These are phyloP conservation scores for Chlorophyllum brunneum DNA, from an alignment of 768 basidiomycete genomes.

Conservation along the genomic window DNA sequence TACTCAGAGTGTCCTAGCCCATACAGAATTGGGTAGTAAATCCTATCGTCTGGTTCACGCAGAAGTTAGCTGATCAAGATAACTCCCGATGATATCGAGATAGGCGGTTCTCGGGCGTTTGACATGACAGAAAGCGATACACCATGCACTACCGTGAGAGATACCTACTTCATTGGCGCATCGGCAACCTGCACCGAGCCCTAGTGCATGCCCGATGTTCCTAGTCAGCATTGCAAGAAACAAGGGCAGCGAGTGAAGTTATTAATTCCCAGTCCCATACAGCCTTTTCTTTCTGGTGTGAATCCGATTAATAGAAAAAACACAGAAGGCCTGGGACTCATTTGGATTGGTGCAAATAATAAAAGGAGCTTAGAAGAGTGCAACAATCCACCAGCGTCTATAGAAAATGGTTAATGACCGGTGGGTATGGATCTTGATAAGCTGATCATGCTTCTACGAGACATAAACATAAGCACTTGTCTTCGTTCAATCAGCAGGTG, in stretches of 20 bases:
- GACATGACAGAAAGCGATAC: slow-evolving; percentile 10
- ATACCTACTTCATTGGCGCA: neutral
- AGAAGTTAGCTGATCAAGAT: neutral
- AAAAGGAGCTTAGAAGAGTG: no score
- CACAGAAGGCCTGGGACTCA: no score
- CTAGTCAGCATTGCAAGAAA: no score
- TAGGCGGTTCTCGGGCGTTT: neutral
- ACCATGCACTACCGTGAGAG: slow-evolving; percentile 2
- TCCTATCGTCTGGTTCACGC: neutral
- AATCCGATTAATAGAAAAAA: no score
- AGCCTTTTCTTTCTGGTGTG: no score
- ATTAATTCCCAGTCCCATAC: no score
- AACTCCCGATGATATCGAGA: slow-evolving; percentile 9
- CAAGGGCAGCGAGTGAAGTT: no score
- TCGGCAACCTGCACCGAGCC: neutral
- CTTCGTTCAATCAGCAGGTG: neutral
- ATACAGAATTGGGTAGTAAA: no score
- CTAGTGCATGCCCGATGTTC: no score
- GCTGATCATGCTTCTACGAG: neutral
- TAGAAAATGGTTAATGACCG: neutral
- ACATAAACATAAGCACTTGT: neutral
- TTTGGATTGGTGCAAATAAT: no score
- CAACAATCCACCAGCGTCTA: no score
- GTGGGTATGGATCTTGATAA: slow-evolving; percentile 7
- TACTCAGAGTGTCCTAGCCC: no score